Evolutionary conservation across 192 early-diverging fungal genomes (phyloP).

Genomic region (Mycoemilia scoparia): DNA sequence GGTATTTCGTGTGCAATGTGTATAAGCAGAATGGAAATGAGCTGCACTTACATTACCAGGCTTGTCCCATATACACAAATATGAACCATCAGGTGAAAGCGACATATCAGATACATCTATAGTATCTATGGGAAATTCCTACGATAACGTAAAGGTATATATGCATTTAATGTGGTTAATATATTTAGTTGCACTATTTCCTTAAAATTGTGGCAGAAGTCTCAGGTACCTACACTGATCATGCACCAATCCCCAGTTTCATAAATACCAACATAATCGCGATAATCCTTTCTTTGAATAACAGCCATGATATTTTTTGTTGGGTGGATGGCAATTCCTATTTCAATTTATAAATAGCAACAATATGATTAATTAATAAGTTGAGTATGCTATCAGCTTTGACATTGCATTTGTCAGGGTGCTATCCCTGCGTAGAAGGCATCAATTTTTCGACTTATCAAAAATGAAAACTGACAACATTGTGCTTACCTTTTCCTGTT

Average conservation of each 20-base stretch:
- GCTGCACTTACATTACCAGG: slow-evolving; percentile 6
- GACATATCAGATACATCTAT: slow-evolving; percentile 8
- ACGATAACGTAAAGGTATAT: too few relatives aligned
- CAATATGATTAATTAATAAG: background rate
- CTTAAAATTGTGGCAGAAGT: too few relatives aligned
- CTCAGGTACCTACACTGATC: slow-evolving; percentile 3
- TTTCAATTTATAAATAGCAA: background rate
- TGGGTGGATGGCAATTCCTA: slow-evolving; percentile 13
- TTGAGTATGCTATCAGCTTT: background rate
- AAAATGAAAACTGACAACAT: too few relatives aligned
- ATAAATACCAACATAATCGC: slow-evolving; percentile 22
- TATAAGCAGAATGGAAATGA: too few relatives aligned
- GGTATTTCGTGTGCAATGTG: too few relatives aligned
- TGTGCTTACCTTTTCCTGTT: too few relatives aligned
- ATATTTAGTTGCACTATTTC: too few relatives aligned
- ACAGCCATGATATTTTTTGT: slow-evolving; percentile 16
- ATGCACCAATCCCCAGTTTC: slow-evolving; percentile 13
- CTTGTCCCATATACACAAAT: slow-evolving; percentile 16
- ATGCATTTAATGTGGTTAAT: too few relatives aligned
- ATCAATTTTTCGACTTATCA: too few relatives aligned
- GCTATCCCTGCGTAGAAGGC: too few relatives aligned
- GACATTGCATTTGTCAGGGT: too few relatives aligned
- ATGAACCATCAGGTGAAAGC: slow-evolving; percentile 25
- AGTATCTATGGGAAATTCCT: slow-evolving; percentile 10
- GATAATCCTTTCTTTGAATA: slow-evolving; percentile 26